Base-by-base conservation (phyloP, 2,329 filamentous ascomycete species). In the Pseudocercospora macadamiae region DNA sequence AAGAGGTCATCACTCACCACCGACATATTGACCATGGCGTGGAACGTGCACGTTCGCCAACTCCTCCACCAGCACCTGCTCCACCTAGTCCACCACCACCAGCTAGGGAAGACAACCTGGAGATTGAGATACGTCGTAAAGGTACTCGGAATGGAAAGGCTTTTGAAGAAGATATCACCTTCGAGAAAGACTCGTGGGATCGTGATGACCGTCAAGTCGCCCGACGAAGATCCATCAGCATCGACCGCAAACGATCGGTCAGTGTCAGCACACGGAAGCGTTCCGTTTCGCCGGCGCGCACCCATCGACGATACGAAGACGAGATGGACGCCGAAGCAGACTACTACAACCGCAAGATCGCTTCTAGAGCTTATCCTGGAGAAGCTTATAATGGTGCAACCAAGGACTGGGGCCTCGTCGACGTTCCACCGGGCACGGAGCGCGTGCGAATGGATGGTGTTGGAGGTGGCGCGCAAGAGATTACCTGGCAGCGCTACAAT, bases 1-100 rank as follows among this genome's bases (percentile, higher is more conserved):
- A 93, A 70, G 90, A 96, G 71, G 87, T 96, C 59, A 93, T 96
- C 65, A 96, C 91, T 0, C 90, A 95, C 75, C 93, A 95, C 72
- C 84, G 88, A 58, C 89, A 93, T 70, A 89, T 96, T 67, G 90
- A 96, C 70, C 91, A 96, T 76, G 92, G 79, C 52, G 73, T 81
- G 36, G 77, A 80, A 69, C 72, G 79, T 61, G 79, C 75, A 10
- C 73, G 77, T 23, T 77, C 77, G 21, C 80, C 79, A 16, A 77
- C 75, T 7, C 79, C 78, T 25, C 71, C 71, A 23, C 73, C 71
- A 25, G 68, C 71, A 32, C 75, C 74, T 61, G 62, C 73, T 60
- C 53, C 75, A 55, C 81, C 82, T 3, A 77, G 81, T 8, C 82
- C 84, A 30, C 81, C 80, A 23, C 62, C 61, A 21, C 63, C 3